Evolutionary conservation across 768 basidiomycete species (phyloP).

Genomic region (Agaricus blazei): DNA sequence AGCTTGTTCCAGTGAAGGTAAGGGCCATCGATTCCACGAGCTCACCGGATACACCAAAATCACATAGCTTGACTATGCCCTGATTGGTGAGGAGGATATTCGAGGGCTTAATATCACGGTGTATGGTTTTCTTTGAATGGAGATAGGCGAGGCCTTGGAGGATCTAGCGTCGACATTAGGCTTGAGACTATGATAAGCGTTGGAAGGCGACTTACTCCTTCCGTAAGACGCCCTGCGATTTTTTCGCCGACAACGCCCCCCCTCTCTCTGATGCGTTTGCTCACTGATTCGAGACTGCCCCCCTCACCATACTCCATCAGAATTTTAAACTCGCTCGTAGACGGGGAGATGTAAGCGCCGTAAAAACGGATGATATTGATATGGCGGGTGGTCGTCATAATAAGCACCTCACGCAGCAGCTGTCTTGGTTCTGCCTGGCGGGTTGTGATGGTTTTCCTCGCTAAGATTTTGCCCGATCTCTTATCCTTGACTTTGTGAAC

Average conservation of each 20-base stretch:
- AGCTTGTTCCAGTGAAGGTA: constrained; percentile 96
- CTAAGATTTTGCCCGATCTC: constrained; percentile 77
- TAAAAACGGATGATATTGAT: constrained; percentile 88
- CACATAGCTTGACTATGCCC: constrained; percentile 87
- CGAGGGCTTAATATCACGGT: constrained; percentile 93
- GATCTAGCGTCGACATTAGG: constrained; percentile 39
- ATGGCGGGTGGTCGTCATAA: constrained; percentile 81
- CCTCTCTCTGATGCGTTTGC: constrained; percentile 75
- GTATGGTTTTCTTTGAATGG: constrained; percentile 87
- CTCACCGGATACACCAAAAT: constrained; percentile 98
- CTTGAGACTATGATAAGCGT: constrained; percentile 9
- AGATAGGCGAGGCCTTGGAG: constrained; percentile 92
- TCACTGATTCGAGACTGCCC: constrained; percentile 85
- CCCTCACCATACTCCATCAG: constrained; percentile 90
- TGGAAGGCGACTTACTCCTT: constrained; percentile 63
- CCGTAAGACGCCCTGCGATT: constrained; percentile 87
- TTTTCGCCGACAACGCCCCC: constrained; percentile 79
- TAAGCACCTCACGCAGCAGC: constrained; percentile 86
- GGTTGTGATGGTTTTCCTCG: constrained; percentile 91
- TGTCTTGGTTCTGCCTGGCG: constrained; percentile 84
- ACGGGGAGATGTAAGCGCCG: constrained; percentile 86
- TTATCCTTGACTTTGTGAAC: constrained; percentile 91
- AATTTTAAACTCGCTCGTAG: constrained; percentile 89
- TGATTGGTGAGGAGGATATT: constrained; percentile 87
- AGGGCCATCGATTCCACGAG: constrained; percentile 87